phyloP scores from a whole-genome alignment of 1,284 basidiomycete species.

The Retiboletus flavoniger region DNA sequence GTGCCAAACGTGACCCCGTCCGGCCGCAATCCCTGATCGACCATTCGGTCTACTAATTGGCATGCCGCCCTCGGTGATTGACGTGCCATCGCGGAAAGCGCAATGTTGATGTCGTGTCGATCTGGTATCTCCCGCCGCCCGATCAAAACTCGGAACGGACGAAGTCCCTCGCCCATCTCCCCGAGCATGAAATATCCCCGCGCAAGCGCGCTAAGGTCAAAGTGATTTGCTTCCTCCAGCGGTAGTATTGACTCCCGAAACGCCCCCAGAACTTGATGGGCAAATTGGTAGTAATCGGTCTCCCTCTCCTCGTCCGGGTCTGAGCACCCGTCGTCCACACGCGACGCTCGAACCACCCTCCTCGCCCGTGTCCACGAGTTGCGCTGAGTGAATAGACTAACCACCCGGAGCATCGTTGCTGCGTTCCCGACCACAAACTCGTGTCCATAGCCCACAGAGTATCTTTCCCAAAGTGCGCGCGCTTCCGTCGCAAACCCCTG shows the following conservation, averaged over 20 bases:
- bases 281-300: conserved; percentile 37
- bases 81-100: conserved; percentile 52
- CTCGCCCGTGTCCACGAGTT: conserved; percentile 24
- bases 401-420: conserved; percentile 52
- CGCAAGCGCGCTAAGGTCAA: conserved; percentile 57
- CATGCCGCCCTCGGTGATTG: conserved; percentile 47
- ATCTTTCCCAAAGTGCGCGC: conserved; percentile 56
- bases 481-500: conserved; percentile 49
- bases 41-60: conserved; percentile 50
- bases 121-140: conserved; percentile 55
- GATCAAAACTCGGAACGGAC: conserved; percentile 47
- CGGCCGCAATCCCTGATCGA: conserved; percentile 44
- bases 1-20: conserved; percentile 58
- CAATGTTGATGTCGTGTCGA: conserved; percentile 61
- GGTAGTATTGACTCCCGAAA: conserved; percentile 47
- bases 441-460: conserved; percentile 44
- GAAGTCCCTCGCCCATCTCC: conserved; percentile 46
- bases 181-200: conserved; percentile 61
- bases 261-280: conserved; percentile 44
- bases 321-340: conserved; percentile 1
- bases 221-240: conserved; percentile 47
- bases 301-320: conserved; percentile 6
- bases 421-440: conserved; percentile 45
- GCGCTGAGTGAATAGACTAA: conserved; percentile 49
- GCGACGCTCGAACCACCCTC: not conserved